Evolutionary conservation across 768 basidiomycete genomes (phyloP), one percentile per base, ranked within the genome.

Genomic region (Leccinum disarticulatum): DNA sequence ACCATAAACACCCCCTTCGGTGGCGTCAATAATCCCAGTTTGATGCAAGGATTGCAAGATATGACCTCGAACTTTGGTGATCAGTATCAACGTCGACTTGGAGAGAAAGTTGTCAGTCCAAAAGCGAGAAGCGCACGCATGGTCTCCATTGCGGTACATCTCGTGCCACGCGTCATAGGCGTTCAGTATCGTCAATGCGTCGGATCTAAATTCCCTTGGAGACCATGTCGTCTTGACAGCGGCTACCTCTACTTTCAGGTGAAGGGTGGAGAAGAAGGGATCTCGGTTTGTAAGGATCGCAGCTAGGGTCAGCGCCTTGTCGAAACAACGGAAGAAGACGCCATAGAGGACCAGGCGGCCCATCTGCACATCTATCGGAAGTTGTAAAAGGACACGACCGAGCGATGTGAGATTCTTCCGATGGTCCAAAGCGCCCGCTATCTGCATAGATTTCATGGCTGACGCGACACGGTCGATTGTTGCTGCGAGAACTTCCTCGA

Each of bases 301-400:
- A n/a, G 95, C 95, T 52, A 97, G 82, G 5, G 93, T 92, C 61
- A 98, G 73, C 0, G 92, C 91, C 54, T 87, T 83, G 70, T 95
- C 91, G 46, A 98, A 79, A 74, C 95, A 97, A 59, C 90, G 85
- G 86, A 96, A 96, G 79, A 97, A 91, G 68, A 87, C 85, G 17
- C 95, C 95, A 72, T 88, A 93, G 4, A 98, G 80, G 55, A 94
- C 89, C 52, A 98, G 78, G 58, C 93, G 87, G 54, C 93, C 95
- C 77, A 98, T 85, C 60, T 92, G 90, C 1, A 86, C 91, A 54
- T 97, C 94, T 43, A 97, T 86, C 3, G 95, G 95, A 0, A 97
- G 77, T 68, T 95, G 90, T 13, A 95, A 83, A 25, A 98, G 82
- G 14, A 98, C 90, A 22, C 87, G 84, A 15, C 95, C 95, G 14